phyloP scores from a whole-genome alignment of 164 flowering plant species.

The Berberis vulgaris region DNA sequence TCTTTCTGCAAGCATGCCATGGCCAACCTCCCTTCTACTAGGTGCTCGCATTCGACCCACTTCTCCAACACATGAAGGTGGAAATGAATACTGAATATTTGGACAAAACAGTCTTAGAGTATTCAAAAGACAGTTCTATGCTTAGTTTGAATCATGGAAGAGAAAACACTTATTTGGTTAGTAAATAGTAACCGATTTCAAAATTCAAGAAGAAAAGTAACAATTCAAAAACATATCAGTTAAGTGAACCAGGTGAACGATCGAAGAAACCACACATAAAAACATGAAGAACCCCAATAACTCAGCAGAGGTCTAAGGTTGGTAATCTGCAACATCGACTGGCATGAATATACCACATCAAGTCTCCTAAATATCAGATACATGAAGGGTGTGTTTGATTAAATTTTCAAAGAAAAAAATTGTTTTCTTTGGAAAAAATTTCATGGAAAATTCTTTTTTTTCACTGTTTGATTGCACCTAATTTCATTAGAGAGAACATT shows the following conservation, averaged over 20 bases:
- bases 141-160: no score
- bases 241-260: neutral
- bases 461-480: no score
- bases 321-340: neutral
- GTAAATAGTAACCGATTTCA: no score
- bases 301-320: neutral
- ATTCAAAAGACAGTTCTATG: neutral
- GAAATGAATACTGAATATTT: constrained; percentile 77
- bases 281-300: neutral
- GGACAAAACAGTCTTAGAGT: constrained; percentile 6
- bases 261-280: neutral
- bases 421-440: no score
- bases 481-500: no score
- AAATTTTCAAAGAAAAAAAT: no score
- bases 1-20: constrained; percentile 97
- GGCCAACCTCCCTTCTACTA: constrained; percentile 96
- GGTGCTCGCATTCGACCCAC: constrained; percentile 96
- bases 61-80: constrained; percentile 98
- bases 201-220: no score
- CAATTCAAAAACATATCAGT: neutral
- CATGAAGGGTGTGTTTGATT: no score
- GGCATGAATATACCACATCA: no score
- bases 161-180: no score
- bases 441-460: no score
- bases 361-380: no score